These are phyloP conservation scores for Lathyrus tuberosus DNA, from an alignment of 306 rosid genomes.

Conservation along the genomic window DNA sequence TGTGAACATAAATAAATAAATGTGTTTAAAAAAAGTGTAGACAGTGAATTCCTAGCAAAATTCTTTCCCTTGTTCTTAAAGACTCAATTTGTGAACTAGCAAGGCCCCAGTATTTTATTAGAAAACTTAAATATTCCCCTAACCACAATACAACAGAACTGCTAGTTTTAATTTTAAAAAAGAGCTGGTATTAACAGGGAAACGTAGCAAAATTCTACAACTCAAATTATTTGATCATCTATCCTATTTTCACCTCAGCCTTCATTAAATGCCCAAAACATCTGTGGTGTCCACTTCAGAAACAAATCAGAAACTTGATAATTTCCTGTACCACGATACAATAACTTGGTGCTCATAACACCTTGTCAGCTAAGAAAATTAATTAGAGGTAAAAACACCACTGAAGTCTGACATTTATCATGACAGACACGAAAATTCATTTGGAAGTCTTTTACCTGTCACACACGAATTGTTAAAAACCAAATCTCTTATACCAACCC, in stretches of 20 bases:
- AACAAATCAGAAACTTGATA: slow-evolving; percentile 47
- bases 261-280: slow-evolving; percentile 45
- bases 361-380: slow-evolving; percentile 40
- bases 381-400: slow-evolving; percentile 34
- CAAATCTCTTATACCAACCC: slow-evolving; percentile 48
- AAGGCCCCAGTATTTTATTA: slow-evolving; percentile 17
- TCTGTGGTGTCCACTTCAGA: slow-evolving; percentile 47
- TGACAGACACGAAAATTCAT: slow-evolving; percentile 35
- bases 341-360: slow-evolving; percentile 50
- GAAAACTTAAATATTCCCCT: slow-evolving; percentile 28
- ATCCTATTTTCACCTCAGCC: slow-evolving; percentile 45
- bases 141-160: slow-evolving; percentile 20
- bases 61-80: background rate
- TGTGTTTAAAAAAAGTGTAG: background rate
- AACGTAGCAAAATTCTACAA: slow-evolving; percentile 34
- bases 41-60: background rate
- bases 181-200: slow-evolving; percentile 19
- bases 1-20: background rate
- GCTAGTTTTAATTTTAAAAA: slow-evolving; percentile 22
- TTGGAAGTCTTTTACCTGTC: slow-evolving; percentile 61
- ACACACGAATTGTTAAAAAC: slow-evolving; percentile 54
- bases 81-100: background rate
- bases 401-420: slow-evolving; percentile 30
- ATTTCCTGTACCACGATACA: slow-evolving; percentile 52
- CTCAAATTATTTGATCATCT: slow-evolving; percentile 30